Evolutionary conservation across 2,329 filamentous ascomycete genomes (phyloP), one percentile per base, ranked within the genome.

Genomic region (Diaporthe sp.): DNA sequence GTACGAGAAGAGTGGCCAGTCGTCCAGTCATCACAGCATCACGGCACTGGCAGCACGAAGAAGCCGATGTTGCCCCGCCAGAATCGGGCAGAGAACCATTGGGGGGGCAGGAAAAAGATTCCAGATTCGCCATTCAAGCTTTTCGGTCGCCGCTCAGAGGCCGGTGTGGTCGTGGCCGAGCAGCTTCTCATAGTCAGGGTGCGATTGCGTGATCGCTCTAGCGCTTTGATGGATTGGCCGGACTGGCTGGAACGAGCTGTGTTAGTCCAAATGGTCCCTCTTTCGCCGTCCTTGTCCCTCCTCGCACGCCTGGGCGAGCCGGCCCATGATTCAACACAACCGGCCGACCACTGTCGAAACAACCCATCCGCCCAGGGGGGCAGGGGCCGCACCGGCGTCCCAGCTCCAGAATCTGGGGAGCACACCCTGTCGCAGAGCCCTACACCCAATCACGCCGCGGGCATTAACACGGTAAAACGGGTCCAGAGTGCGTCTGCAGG

Each of bases 121-220:
- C 71, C 2, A 74, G 49, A 34, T 62, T 39, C 65, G 70, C 49
- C 72, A 65, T 74, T 61, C 70, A 74, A 76, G 37, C 55, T 72
- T 76, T 73, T 74, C n/a, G 68, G 49, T 65, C 42, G 34, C 60
- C 65, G 51, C 51, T 44, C n/a, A 68, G 55, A 53, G 72, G 55
- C 73, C 39, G 44, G 51, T 46, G 44, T 51, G 39, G 12, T 57
- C 13, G 37, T 61, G 73, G 74, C 44, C 34, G 34, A 46, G 39
- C 49, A 76, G 53, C 73, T 71, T 49, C 73, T 73, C 75, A 75
- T 71, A 13, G 42, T 60, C 44, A 70, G 73, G 71, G 46, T 74
- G 72, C 74, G 74, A 78, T 78, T 72, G 74, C 77, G 77, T 76
- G 74, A 77, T 78, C 70, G 72, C 65, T 51, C 73, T 76, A 76